Base-by-base conservation (phyloP, 2,329 filamentous ascomycete genomes). In the Alternaria atra region DNA sequence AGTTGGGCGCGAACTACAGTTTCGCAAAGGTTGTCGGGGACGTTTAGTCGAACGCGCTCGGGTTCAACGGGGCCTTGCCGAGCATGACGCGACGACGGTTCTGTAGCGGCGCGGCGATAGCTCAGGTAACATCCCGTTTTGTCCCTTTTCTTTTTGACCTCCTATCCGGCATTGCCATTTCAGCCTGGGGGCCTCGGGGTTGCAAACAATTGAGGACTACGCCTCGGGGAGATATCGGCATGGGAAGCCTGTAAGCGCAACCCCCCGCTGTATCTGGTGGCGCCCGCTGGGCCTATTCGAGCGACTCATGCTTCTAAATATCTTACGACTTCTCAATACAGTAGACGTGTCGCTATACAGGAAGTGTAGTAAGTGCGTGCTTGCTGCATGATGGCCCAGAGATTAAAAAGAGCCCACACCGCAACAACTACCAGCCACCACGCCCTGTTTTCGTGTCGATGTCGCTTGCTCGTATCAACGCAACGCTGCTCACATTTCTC, bases 141-240 rank as follows among this genome's bases (percentile, higher is more conserved):
- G 44, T 51, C 44, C 34, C 30, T 42, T 50, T 17, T 40, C 54
- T 17, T 44, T 40, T 43, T 43, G 48, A 37, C 52, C 57, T 55
- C 43, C 52, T 60, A 50, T 50, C 48, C 27, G 43, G 17, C 5
- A 29, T 10, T 30, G 48, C 30, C 27, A 52, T 55, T 40, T 37
- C 52, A 37, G 25, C 44, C 46, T 40, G 55, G 57, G 39, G 30
- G n/a, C 7, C 23, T 51, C 52, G 57, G 52, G 46, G 44, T 35
- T 56, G 53, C 37, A 60, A 60, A 51, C 57, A 25, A 46, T 56
- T 60, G 44, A 29, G 55, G 57, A 50, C 46, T 50, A 56, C 52
- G 57, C 44, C 37, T 56, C 57, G 57, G 57, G 39, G 29, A 12
- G 30, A 51, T 35, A 47, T 56, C 57, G 57, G 57, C 57, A 51